Conservation (phyloP, 805 yeast species). For the Sugiyamaella boreocaroliniensis region DNA sequence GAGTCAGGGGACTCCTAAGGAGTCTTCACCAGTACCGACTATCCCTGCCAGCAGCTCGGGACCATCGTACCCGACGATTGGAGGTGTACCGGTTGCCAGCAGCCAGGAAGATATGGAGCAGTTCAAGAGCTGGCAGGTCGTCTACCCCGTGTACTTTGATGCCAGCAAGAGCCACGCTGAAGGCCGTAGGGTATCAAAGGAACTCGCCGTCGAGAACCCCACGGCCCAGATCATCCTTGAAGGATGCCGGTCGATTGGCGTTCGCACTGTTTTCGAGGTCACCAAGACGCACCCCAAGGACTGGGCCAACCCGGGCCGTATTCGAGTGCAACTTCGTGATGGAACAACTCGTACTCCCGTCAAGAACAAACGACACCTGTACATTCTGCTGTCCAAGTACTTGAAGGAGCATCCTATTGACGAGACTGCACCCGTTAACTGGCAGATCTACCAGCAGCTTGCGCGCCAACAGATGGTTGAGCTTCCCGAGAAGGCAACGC, state of each 20-base stretch:
- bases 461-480: slow-evolving; percentile 16
- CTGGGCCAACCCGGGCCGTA: slow-evolving; percentile 96
- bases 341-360: slow-evolving; percentile 23
- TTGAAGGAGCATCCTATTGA: slow-evolving; percentile 65
- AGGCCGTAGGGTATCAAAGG: slow-evolving; percentile 72
- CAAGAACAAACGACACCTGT: slow-evolving; percentile 58
- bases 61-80: slow-evolving; percentile 10
- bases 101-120: slow-evolving; percentile 53
- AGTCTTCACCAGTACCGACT: slow-evolving; percentile 13
- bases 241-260: slow-evolving; percentile 44
- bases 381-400: slow-evolving; percentile 53
- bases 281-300: slow-evolving; percentile 93
- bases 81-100: slow-evolving; percentile 30
- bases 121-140: slow-evolving; percentile 59
- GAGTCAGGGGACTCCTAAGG: neutral
- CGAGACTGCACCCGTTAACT: slow-evolving; percentile 51
- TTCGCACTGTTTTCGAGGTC: slow-evolving; percentile 38
- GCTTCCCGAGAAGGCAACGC: slow-evolving; percentile 40
- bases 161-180: slow-evolving; percentile 61
- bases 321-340: slow-evolving; percentile 59
- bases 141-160: slow-evolving; percentile 94
- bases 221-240: slow-evolving; percentile 76
- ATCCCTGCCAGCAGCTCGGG: slow-evolving; percentile 9
- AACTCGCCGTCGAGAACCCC: slow-evolving; percentile 78
- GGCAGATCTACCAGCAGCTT: slow-evolving; percentile 25